Evolutionary conservation across 2,329 filamentous ascomycete species (phyloP).

Genomic region (Thelonectria blattea): DNA sequence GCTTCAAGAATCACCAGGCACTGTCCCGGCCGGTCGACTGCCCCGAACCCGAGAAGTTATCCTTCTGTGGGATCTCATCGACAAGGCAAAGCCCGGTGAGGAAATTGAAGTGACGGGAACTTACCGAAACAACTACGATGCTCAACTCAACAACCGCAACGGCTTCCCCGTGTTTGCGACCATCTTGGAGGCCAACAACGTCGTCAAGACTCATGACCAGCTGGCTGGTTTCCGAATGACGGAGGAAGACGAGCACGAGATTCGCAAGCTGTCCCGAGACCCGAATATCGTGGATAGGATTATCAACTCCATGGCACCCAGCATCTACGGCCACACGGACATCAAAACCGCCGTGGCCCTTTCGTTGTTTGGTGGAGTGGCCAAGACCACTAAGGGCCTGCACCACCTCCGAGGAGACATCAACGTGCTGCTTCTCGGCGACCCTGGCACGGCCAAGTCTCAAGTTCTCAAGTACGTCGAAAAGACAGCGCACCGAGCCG

Average conservation of each 20-base stretch:
- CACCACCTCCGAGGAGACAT: slow-evolving; percentile 96
- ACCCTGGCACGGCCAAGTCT: slow-evolving; percentile 97
- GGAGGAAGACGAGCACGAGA: slow-evolving; percentile 91
- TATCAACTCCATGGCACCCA: slow-evolving; percentile 90
- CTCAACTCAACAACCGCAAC: slow-evolving; percentile 97
- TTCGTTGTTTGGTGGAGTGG: slow-evolving; percentile 92
- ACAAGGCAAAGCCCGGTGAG: slow-evolving; percentile 94
- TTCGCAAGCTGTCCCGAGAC: slow-evolving; percentile 85
- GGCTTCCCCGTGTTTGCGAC: slow-evolving; percentile 98
- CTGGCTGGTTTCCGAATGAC: slow-evolving; percentile 95
- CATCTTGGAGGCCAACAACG: slow-evolving; percentile 95
- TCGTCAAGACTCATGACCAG: slow-evolving; percentile 96
- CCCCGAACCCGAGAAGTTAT: slow-evolving; percentile 94
- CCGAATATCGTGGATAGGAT: slow-evolving; percentile 93
- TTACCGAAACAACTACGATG: slow-evolving; percentile 98
- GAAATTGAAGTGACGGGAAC: slow-evolving; percentile 97
- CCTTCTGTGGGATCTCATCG: slow-evolving; percentile 94
- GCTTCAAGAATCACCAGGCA: slow-evolving; percentile 94
- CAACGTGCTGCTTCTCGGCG: slow-evolving; percentile 94
- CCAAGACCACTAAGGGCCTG: slow-evolving; percentile 86
- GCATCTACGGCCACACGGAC: slow-evolving; percentile 95
- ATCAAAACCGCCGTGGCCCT: slow-evolving; percentile 97
- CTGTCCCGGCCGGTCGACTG: slow-evolving; percentile 92
- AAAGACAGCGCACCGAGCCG: slow-evolving; percentile 94
- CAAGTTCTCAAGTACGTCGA: slow-evolving; percentile 98